A percentile compares a stretch with the other conserved stretches of the same genome.
These are phyloP conservation scores for Trichoderma hamatum DNA, from an alignment of 2,329 filamentous ascomycete genomes.

Conservation along the genomic window DNA sequence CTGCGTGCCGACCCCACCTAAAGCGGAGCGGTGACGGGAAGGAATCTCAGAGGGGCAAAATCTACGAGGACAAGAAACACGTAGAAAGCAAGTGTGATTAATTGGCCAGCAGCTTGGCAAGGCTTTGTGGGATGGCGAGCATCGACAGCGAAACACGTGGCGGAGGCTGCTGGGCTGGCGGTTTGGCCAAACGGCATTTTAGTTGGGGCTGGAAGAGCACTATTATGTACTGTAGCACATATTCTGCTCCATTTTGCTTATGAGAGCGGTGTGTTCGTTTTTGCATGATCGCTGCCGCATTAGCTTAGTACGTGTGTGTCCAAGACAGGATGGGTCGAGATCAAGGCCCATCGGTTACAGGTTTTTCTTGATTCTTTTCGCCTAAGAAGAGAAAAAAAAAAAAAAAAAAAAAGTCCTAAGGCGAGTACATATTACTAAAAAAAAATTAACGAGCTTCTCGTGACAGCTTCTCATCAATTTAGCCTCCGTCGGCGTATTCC, in stretches of 20 bases:
- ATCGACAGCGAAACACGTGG: constrained; percentile 18
- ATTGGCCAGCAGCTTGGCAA: neutral
- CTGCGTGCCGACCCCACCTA: constrained; percentile 8
- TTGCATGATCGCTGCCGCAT: neutral
- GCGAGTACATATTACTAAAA: neutral
- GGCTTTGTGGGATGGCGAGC: neutral
- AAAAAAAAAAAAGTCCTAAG: too few species aligned
- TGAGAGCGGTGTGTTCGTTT: neutral
- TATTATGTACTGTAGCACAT: too few species aligned
- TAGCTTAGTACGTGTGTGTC: neutral
- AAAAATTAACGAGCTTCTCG: neutral
- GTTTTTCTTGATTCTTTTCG: neutral
- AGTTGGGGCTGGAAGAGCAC: neutral
- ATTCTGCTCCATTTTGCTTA: too few species aligned
- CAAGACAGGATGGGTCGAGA: neutral
- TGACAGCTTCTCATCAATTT: neutral
- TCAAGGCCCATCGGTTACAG: neutral
- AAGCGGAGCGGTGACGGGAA: neutral
- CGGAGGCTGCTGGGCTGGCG: too few species aligned
- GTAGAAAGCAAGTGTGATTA: neutral
- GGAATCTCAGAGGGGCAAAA: neutral
- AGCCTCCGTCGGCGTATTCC: neutral
- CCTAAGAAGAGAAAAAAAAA: too few species aligned
- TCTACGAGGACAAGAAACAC: neutral
- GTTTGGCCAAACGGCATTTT: neutral